Evolutionary conservation across 1,139 yeast genomes (phyloP).

Genomic region (Nematodospora anomalae): DNA sequence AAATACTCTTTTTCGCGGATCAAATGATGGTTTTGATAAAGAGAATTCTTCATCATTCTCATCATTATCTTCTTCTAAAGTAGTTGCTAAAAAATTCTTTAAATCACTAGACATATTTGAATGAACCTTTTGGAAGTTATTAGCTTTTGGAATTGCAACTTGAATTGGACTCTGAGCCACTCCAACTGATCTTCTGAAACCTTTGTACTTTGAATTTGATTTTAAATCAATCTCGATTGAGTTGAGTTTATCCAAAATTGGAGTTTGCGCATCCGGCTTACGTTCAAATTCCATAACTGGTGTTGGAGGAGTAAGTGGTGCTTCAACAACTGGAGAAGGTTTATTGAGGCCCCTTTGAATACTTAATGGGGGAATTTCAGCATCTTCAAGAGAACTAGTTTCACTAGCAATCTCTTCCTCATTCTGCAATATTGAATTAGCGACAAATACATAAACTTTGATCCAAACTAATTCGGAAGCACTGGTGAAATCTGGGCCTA

Average conservation of each 20-base stretch:
- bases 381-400: constrained; percentile 16
- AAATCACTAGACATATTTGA: constrained; percentile 14
- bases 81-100: constrained; percentile 9
- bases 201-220: constrained; percentile 41
- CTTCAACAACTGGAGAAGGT: constrained; percentile 2
- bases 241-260: constrained; percentile 13
- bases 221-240: constrained; percentile 24
- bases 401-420: constrained; percentile 15
- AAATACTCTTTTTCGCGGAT: constrained; percentile 18
- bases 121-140: constrained; percentile 11
- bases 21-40: constrained; percentile 15
- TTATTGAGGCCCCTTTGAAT: constrained; percentile 13
- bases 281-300: constrained; percentile 12
- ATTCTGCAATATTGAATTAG: constrained; percentile 35
- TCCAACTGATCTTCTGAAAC: constrained; percentile 44
- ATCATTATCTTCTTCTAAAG: constrained; percentile 10
- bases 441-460: constrained; percentile 40
- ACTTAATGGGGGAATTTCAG: constrained; percentile 19
- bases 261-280: constrained; percentile 9
- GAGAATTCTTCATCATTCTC: background rate
- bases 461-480: constrained; percentile 44
- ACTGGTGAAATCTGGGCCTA: constrained; percentile 34
- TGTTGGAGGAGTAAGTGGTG: constrained; percentile 13
- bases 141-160: constrained; percentile 24
- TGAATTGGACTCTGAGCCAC: constrained; percentile 28